phyloP scores from a whole-genome alignment of 495 filamentous ascomycete species.

The Penicillium ochrochloron region DNA sequence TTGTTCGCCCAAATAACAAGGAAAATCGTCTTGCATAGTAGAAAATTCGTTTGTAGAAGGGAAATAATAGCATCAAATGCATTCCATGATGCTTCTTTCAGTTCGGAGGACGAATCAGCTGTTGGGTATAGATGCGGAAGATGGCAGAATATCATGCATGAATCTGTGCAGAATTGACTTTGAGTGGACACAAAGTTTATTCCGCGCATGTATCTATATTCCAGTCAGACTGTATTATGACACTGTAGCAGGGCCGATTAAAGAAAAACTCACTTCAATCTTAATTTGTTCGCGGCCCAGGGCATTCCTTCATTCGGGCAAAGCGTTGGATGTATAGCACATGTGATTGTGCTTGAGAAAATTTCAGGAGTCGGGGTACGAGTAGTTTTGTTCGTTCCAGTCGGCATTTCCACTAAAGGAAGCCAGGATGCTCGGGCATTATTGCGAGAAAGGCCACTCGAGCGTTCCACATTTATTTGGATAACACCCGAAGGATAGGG shows the following conservation, averaged over 20 bases:
- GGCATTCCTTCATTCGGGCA: background rate
- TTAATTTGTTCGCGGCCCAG: background rate
- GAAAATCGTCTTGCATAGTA: background rate
- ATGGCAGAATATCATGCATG: background rate
- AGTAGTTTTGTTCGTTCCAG: background rate
- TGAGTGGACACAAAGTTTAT: background rate
- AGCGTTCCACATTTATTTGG: background rate
- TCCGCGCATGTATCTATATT: background rate
- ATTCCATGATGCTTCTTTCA: background rate
- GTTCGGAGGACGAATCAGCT: background rate
- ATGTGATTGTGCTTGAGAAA: background rate
- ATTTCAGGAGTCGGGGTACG: background rate
- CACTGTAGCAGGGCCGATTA: background rate
- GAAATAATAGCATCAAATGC: slow-evolving; percentile 3
- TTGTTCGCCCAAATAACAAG: background rate
- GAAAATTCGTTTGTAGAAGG: slow-evolving; percentile 2
- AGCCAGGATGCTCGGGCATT: background rate
- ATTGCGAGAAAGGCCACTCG: background rate
- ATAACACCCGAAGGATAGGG: background rate
- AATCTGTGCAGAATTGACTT: slow-evolving; percentile 3
- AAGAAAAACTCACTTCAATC: background rate
- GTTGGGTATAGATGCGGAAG: slow-evolving; percentile 8
- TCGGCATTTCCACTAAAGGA: background rate
- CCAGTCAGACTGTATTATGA: background rate
- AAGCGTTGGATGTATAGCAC: background rate